phyloP scores from a whole-genome alignment of 2,329 filamentous ascomycete species.

The Triangularia verruculosa region DNA sequence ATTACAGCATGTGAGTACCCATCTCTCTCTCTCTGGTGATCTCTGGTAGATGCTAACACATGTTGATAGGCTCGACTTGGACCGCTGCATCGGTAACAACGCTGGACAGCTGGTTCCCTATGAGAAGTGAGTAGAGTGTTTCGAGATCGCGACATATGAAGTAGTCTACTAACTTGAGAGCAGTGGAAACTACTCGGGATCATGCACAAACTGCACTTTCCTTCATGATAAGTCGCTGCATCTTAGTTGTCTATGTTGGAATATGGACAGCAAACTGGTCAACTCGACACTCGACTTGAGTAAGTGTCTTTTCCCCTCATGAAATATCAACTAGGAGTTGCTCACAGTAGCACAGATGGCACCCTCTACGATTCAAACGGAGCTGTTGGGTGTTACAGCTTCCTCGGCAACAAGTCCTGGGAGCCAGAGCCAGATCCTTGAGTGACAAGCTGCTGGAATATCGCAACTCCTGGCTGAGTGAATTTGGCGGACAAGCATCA shows the following conservation, averaged over 20 bases:
- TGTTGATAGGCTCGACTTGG: conserved; percentile 36
- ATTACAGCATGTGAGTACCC: conserved; percentile 38
- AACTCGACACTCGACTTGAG: conserved; percentile 27
- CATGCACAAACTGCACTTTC: conserved; percentile 27
- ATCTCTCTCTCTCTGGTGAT: background rate
- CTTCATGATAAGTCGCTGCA: conserved; percentile 20
- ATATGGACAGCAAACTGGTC: conserved; percentile 6
- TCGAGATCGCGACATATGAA: background rate
- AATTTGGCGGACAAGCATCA: background rate
- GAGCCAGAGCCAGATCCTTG: conserved; percentile 3
- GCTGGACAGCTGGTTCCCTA: conserved; percentile 25
- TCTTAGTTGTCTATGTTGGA: conserved; percentile 28
- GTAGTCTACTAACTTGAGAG: background rate
- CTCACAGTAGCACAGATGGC: conserved; percentile 31
- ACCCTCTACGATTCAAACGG: conserved; percentile 39
- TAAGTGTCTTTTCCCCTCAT: conserved; percentile 16
- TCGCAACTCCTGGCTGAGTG: background rate
- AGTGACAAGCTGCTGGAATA: background rate
- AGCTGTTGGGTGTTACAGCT: conserved; percentile 38
- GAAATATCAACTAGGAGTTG: background rate
- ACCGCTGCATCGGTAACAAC: conserved; percentile 32
- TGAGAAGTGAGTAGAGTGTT: conserved; percentile 19
- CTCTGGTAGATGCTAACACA: background rate
- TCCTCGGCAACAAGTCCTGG: conserved; percentile 37
- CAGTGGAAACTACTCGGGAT: conserved; percentile 27